Evolutionary conservation across 2,329 filamentous ascomycete species (phyloP).

Genomic region (Mollisia scopiformis): DNA sequence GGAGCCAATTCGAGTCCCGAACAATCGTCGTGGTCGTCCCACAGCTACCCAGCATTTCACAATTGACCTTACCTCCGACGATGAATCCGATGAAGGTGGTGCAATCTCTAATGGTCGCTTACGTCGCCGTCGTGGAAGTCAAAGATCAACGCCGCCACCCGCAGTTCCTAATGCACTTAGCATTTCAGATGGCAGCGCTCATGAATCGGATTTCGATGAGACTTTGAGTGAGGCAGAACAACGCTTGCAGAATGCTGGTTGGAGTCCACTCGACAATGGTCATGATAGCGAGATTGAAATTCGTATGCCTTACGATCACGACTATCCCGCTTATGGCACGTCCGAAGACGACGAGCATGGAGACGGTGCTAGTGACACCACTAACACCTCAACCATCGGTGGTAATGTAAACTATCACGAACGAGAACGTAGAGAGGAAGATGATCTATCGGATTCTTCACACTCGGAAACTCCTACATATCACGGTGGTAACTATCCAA

Average conservation of each 20-base stretch:
- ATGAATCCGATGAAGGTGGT: slow-evolving; percentile 36
- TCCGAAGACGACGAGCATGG: slow-evolving; percentile 18
- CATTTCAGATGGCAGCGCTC: slow-evolving; percentile 25
- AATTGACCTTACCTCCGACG: slow-evolving; percentile 31
- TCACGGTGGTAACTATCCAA: slow-evolving; percentile 9
- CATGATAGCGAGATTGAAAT: slow-evolving; percentile 34
- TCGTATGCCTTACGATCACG: slow-evolving; percentile 13
- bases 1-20: slow-evolving; percentile 10
- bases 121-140: slow-evolving; percentile 16
- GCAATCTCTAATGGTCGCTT: slow-evolving; percentile 31
- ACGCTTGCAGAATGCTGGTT: slow-evolving; percentile 31
- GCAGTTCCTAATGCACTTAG: slow-evolving; percentile 6
- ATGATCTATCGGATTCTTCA: slow-evolving; percentile 20
- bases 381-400: slow-evolving; percentile 31
- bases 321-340: slow-evolving; percentile 9
- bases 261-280: slow-evolving; percentile 38
- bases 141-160: slow-evolving; percentile 13
- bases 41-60: not conserved
- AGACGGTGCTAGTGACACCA: slow-evolving; percentile 29
- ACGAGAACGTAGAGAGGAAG: slow-evolving; percentile 29
- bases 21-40: not conserved
- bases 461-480: slow-evolving; percentile 18
- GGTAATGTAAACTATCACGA: slow-evolving; percentile 31
- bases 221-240: slow-evolving; percentile 26
- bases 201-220: slow-evolving; percentile 35